Evolutionary conservation across 306 rosid species (phyloP).

Genomic region (Begonia peltatifolia): DNA sequence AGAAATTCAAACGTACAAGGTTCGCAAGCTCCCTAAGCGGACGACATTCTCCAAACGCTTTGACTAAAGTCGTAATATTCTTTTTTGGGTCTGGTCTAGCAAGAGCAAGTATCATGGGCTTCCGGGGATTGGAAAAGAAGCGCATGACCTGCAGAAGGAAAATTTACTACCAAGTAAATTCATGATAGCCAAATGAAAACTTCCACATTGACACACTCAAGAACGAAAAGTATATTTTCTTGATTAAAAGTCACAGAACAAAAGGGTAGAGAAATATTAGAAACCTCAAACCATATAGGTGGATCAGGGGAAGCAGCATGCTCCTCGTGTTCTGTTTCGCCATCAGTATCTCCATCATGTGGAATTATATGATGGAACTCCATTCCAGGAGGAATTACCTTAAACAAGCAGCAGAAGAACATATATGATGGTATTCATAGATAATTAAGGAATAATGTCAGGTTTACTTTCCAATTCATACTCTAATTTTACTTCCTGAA

Average conservation of each 20-base stretch:
- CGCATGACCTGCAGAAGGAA: slow-evolving; percentile 32
- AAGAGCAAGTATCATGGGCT: slow-evolving; percentile 66
- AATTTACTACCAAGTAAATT: too few relatives aligned
- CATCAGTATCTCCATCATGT: slow-evolving; percentile 33
- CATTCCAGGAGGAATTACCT: slow-evolving; percentile 68
- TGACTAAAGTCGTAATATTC: slow-evolving; percentile 42
- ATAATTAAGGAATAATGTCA: too few relatives aligned
- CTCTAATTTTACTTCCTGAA: too few relatives aligned
- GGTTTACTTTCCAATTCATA: too few relatives aligned
- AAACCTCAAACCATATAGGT: slow-evolving; percentile 47
- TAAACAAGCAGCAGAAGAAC: neutral
- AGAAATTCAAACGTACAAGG: slow-evolving; percentile 22
- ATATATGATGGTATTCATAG: too few relatives aligned
- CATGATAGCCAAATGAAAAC: too few relatives aligned
- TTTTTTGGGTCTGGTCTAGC: slow-evolving; percentile 63
- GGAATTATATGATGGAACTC: slow-evolving; percentile 51
- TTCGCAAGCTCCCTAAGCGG: slow-evolving; percentile 47
- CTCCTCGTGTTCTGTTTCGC: slow-evolving; percentile 29
- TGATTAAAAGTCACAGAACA: neutral
- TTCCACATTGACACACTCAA: too few relatives aligned
- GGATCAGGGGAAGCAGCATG: slow-evolving; percentile 28
- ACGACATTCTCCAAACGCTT: slow-evolving; percentile 63
- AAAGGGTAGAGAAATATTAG: slow-evolving; percentile 2
- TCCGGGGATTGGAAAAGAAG: slow-evolving; percentile 52
- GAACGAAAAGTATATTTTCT: too few relatives aligned